phyloP scores from a whole-genome alignment of 805 yeast genomes.

The Hanseniaspora hatyaiensis region DNA sequence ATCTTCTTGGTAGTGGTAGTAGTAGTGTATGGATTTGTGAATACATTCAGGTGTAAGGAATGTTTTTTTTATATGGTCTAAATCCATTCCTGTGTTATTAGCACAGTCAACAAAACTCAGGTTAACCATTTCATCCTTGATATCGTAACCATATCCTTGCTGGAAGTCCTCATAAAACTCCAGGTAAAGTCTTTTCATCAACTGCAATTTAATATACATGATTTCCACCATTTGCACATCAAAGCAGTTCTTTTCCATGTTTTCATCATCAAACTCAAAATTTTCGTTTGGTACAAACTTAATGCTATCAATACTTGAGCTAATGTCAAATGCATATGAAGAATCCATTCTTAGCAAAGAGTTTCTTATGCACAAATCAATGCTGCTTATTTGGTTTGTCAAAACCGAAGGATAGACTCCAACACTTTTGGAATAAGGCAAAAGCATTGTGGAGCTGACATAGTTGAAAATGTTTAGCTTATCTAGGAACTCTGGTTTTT shows the following conservation, averaged over 20 bases:
- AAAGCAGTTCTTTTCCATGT: neutral
- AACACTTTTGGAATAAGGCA: constrained; percentile 36
- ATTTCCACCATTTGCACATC: constrained; percentile 4
- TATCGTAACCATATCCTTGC: constrained; percentile 16
- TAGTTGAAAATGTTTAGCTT: constrained; percentile 31
- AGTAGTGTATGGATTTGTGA: constrained; percentile 10
- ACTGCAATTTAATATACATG: constrained; percentile 8
- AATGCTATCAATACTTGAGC: constrained; percentile 10
- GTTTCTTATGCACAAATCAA: constrained; percentile 14
- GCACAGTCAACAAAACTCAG: constrained; percentile 13
- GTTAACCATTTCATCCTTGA: constrained; percentile 8
- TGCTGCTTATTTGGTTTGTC: constrained; percentile 21
- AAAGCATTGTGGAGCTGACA: constrained; percentile 29
- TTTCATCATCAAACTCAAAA: constrained; percentile 2
- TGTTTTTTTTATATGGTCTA: constrained; percentile 6
- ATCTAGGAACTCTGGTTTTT: constrained; percentile 25
- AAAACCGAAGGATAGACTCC: constrained; percentile 35
- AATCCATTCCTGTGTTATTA: constrained; percentile 11
- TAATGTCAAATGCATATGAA: constrained; percentile 9
- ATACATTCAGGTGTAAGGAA: constrained; percentile 12
- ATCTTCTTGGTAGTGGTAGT: constrained; percentile 16
- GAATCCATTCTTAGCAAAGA: constrained; percentile 12
- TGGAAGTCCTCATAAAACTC: constrained; percentile 14
- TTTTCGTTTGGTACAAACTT: constrained; percentile 10
- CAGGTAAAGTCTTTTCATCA: constrained; percentile 14